phyloP scores from a whole-genome alignment of 345 rosid genomes.

The Raphanus raphanistrum region DNA sequence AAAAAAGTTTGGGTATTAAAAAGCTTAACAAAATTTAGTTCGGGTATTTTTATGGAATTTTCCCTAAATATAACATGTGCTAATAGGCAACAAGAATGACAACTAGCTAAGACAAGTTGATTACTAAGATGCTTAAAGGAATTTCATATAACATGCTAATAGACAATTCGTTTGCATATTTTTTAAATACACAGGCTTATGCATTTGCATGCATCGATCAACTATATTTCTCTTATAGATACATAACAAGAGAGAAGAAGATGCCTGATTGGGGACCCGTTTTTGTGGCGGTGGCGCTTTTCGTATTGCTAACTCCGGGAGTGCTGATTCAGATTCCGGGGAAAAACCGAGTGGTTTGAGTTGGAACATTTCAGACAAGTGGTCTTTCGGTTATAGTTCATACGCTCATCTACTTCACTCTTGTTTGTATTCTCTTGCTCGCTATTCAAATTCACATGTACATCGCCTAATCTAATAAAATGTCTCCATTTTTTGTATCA shows the following conservation, averaged over 20 bases:
- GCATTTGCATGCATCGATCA: slow-evolving; percentile 16
- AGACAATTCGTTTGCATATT: no score
- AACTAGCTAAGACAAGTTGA: no score
- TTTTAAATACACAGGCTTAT: slow-evolving; percentile 10
- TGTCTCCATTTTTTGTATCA: background rate
- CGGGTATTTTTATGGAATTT: no score
- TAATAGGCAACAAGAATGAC: no score
- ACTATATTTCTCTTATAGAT: background rate
- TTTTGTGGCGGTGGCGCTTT: slow-evolving; percentile 78
- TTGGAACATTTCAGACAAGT: slow-evolving; percentile 87
- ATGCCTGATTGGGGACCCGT: slow-evolving; percentile 99
- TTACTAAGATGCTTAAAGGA: no score
- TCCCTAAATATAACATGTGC: no score
- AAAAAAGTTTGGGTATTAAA: no score
- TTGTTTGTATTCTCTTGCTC: slow-evolving; percentile 81
- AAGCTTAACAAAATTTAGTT: no score
- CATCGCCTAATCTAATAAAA: slow-evolving; percentile 42
- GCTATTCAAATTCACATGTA: slow-evolving; percentile 81
- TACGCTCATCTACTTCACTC: slow-evolving; percentile 66
- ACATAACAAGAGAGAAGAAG: background rate
- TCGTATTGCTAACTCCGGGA: slow-evolving; percentile 80
- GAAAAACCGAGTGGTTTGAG: slow-evolving; percentile 47
- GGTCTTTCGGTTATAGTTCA: slow-evolving; percentile 83
- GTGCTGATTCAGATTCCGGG: slow-evolving; percentile 84
- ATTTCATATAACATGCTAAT: no score